phyloP scores from a whole-genome alignment of 208 protist species.

The Acanthamoeba lenticulata region DNA sequence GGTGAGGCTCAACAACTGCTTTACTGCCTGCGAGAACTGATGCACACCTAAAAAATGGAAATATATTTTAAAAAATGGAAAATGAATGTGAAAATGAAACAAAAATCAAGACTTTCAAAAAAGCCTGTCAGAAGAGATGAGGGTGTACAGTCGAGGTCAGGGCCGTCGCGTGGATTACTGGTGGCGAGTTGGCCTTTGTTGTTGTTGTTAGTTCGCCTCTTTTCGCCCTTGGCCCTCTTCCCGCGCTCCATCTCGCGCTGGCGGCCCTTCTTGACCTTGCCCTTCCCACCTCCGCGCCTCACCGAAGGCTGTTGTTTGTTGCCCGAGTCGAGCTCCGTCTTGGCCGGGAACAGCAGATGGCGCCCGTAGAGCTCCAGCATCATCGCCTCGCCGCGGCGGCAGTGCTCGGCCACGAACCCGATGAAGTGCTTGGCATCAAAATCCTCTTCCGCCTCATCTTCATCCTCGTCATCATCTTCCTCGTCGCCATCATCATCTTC shows the following conservation, averaged over 20 bases:
- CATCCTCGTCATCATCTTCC: not conserved
- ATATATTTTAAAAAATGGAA: not conserved
- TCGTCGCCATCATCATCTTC: not conserved
- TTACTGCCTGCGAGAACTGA: not conserved
- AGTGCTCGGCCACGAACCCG: not conserved
- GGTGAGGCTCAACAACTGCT: not conserved
- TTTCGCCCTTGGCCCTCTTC: not conserved
- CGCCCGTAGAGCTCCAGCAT: not conserved
- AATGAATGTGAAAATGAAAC: too few relatives aligned
- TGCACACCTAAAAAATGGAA: not conserved
- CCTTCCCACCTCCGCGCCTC: not conserved
- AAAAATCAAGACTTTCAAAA: not conserved
- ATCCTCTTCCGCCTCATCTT: not conserved
- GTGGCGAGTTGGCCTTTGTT: not conserved
- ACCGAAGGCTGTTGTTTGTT: not conserved
- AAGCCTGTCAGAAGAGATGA: too few relatives aligned
- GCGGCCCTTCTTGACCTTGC: constrained; percentile 15
- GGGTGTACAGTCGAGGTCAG: not conserved
- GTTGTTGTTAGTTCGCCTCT: not conserved
- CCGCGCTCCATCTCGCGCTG: not conserved
- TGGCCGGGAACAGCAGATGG: constrained; percentile 6
- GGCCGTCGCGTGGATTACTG: not conserved
- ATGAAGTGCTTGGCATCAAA: not conserved
- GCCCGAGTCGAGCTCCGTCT: not conserved
- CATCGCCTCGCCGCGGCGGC: not conserved